A percentile compares a stretch with the other conserved stretches of the same genome.
These are phyloP conservation scores for Scutellaria galericulata DNA, from an alignment of 257 asterid genomes.

Conservation along the genomic window DNA sequence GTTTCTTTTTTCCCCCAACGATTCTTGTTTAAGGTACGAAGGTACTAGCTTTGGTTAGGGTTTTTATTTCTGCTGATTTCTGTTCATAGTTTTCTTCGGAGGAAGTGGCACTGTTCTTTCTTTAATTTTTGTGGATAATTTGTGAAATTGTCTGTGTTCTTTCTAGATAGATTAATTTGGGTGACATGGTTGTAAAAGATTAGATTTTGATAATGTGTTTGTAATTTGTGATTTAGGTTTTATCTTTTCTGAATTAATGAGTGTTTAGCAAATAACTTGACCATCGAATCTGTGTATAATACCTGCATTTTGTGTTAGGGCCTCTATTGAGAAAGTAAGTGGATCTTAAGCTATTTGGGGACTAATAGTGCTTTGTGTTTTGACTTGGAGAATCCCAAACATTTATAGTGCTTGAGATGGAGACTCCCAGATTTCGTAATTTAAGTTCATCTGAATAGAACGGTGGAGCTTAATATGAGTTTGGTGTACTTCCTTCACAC, in stretches of 20 bases:
- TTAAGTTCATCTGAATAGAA: not conserved
- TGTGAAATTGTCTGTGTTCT: not conserved
- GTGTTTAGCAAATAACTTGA: not conserved
- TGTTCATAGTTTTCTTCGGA: not conserved
- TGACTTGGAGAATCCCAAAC: not conserved
- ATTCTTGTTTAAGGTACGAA: not conserved
- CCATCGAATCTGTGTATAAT: not conserved
- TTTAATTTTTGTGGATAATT: not conserved
- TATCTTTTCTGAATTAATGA: not conserved
- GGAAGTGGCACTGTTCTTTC: not conserved
- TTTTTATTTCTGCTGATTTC: not conserved
- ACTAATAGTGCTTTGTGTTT: not conserved
- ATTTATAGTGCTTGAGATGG: not conserved
- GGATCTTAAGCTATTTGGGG: not conserved
- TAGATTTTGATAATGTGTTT: constrained; percentile 3
- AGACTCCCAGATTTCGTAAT: not conserved
- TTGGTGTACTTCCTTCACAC: not conserved
- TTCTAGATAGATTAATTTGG: not conserved
- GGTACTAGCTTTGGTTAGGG: constrained; percentile 19
- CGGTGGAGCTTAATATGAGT: not conserved
- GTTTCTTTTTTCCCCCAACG: not conserved
- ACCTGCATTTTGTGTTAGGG: not conserved
- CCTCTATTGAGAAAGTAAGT: not conserved
- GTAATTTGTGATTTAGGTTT: not conserved
- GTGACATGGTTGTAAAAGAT: constrained; percentile 7